Conservation (phyloP, 139 green algal species). For the Zygnema cylindricum region DNA sequence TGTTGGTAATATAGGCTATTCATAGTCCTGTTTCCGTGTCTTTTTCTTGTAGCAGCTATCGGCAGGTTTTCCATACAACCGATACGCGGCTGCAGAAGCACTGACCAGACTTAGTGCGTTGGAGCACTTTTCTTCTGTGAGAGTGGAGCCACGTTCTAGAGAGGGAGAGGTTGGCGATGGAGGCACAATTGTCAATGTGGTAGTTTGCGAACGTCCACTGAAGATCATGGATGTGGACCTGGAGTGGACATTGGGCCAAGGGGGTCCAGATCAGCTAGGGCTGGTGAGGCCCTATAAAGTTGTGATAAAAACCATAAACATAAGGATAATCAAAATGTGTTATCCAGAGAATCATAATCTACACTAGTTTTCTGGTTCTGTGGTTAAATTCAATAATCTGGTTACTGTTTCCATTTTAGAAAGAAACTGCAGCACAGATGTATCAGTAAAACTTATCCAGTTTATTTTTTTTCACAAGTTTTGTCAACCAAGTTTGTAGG, state of each 20-base stretch:
- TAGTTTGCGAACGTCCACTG: slow-evolving; percentile 75
- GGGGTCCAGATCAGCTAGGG: slow-evolving; percentile 66
- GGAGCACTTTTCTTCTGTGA: slow-evolving; percentile 76
- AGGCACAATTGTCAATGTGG: slow-evolving; percentile 77
- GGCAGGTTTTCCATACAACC: slow-evolving; percentile 71
- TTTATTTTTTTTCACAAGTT: no score
- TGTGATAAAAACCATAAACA: no score
- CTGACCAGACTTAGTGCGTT: slow-evolving; percentile 80
- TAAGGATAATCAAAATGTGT: background rate
- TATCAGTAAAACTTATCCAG: no score
- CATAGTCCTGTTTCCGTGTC: background rate
- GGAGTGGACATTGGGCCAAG: slow-evolving; percentile 75
- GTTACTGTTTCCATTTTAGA: no score
- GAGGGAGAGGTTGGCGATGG: slow-evolving; percentile 68
- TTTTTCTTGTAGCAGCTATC: slow-evolving; percentile 12
- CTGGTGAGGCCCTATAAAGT: slow-evolving; percentile 33
- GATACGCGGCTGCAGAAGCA: slow-evolving; percentile 73
- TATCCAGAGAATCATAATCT: background rate
- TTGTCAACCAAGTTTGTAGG: no score
- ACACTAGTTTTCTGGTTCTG: no score
- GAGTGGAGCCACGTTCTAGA: slow-evolving; percentile 72
- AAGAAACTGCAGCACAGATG: no score
- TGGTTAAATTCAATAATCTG: no score
- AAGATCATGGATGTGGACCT: slow-evolving; percentile 62
- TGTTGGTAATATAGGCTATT: background rate